phyloP scores from a whole-genome alignment of 352 stramenopile species.

The Pythium brachiatum region DNA sequence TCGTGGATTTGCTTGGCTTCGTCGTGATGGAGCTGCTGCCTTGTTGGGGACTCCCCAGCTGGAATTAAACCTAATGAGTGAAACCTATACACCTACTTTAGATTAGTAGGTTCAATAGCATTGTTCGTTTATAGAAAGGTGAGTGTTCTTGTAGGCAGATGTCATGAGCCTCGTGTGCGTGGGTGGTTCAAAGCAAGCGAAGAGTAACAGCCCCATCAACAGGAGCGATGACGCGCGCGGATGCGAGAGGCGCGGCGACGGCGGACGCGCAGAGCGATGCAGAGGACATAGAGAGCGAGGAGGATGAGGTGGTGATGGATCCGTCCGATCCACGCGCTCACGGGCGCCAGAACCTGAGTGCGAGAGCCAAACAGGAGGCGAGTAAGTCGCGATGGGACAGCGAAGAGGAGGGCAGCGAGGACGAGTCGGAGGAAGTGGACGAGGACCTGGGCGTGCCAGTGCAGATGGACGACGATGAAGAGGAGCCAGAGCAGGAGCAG shows the following conservation, averaged over 20 bases:
- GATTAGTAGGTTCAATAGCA: neutral
- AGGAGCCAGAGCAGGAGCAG: constrained; percentile 3
- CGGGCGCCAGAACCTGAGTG: constrained; percentile 23
- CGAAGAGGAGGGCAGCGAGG: constrained; percentile 25
- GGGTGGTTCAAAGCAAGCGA: constrained; percentile 5
- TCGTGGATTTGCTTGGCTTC: neutral
- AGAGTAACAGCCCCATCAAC: too few relatives aligned
- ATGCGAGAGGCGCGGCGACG: constrained; percentile 27
- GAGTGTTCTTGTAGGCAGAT: constrained; percentile 10
- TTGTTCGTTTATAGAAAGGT: neutral
- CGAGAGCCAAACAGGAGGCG: neutral
- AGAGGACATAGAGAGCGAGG: constrained; percentile 33
- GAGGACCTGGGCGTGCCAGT: constrained; percentile 33
- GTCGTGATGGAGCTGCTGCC: neutral
- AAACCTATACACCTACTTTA: neutral
- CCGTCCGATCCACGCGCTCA: constrained; percentile 75
- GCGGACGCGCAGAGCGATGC: constrained; percentile 25
- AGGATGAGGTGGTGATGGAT: constrained; percentile 72
- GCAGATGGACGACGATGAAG: constrained; percentile 22
- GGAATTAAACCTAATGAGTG: neutral
- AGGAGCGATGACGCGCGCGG: constrained; percentile 6
- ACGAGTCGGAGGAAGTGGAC: constrained; percentile 28
- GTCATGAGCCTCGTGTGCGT: neutral
- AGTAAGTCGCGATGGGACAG: constrained; percentile 55
- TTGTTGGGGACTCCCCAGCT: too few relatives aligned